phyloP scores from a whole-genome alignment of 371 early-diverging fungal species.

The Rhizopus arrhizus region DNA sequence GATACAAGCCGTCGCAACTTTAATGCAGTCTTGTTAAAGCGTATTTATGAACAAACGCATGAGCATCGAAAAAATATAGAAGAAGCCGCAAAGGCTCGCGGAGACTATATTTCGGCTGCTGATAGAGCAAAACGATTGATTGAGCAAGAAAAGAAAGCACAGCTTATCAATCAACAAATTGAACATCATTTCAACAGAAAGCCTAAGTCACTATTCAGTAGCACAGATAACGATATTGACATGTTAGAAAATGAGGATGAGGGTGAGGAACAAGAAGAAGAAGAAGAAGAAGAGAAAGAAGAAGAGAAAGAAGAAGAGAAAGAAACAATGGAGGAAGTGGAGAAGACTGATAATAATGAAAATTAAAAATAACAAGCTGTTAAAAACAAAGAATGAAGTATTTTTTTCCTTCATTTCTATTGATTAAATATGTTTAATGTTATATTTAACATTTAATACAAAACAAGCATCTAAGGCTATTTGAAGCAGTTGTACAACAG shows the following conservation, averaged over 20 bases:
- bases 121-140: slow-evolving; percentile 38
- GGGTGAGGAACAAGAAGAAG: neutral
- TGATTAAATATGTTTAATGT: too few species aligned
- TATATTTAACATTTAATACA: too few species aligned
- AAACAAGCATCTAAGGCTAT: too few species aligned
- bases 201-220: neutral
- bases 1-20: slow-evolving; percentile 21
- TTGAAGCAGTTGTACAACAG: too few species aligned
- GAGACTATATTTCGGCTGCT: slow-evolving; percentile 37
- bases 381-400: too few species aligned
- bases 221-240: slow-evolving; percentile 6
- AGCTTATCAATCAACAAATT: slow-evolving; percentile 14
- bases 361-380: neutral
- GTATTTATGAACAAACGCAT: slow-evolving; percentile 36
- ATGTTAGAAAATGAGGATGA: slow-evolving; percentile 16
- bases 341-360: neutral
- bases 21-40: slow-evolving; percentile 29
- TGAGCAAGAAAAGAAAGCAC: slow-evolving; percentile 35
- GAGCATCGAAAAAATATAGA: slow-evolving; percentile 39
- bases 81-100: slow-evolving; percentile 35
- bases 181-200: slow-evolving; percentile 19
- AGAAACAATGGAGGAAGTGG: neutral
- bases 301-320: slow-evolving; percentile 6
- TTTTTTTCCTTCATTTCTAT: too few species aligned
- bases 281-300: neutral